Conservation (phyloP, 257 asterid genomes). For the Anisodus tanguticus region DNA sequence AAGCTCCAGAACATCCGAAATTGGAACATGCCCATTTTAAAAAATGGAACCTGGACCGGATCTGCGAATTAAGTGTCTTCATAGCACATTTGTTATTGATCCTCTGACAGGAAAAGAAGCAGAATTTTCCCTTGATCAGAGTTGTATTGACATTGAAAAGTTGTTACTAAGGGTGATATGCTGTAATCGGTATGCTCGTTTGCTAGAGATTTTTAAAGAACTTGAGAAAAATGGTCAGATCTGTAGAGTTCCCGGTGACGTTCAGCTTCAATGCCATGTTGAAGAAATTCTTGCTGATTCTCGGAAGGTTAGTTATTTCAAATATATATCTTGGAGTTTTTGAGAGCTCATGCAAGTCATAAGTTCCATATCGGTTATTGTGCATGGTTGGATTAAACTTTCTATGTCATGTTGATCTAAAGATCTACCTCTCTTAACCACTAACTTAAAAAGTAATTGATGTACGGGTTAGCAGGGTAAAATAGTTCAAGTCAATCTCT, state of each 20-base stretch:
- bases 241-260: constrained; percentile 78
- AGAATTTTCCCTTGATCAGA: constrained; percentile 71
- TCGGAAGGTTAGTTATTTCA: constrained; percentile 57
- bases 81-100: constrained; percentile 89
- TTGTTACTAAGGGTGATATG: constrained; percentile 87
- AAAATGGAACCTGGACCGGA: constrained; percentile 94
- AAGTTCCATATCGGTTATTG: constrained; percentile 15
- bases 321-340: background rate
- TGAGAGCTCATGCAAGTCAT: constrained; percentile 22
- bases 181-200: constrained; percentile 84
- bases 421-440: background rate
- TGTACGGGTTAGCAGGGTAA: background rate
- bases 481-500: constrained; percentile 21
- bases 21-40: constrained; percentile 70
- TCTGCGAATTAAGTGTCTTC: constrained; percentile 85
- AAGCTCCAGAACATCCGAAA: constrained; percentile 61
- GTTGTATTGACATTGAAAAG: constrained; percentile 86
- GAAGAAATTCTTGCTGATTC: constrained; percentile 51
- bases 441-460: background rate
- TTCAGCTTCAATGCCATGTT: constrained; percentile 62
- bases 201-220: constrained; percentile 87
- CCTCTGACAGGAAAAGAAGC: constrained; percentile 87
- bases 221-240: constrained; percentile 77
- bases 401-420: background rate
- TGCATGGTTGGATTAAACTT: constrained; percentile 8